Conservation (phyloP, 805 yeast genomes). For the Candida palmyrensis region DNA sequence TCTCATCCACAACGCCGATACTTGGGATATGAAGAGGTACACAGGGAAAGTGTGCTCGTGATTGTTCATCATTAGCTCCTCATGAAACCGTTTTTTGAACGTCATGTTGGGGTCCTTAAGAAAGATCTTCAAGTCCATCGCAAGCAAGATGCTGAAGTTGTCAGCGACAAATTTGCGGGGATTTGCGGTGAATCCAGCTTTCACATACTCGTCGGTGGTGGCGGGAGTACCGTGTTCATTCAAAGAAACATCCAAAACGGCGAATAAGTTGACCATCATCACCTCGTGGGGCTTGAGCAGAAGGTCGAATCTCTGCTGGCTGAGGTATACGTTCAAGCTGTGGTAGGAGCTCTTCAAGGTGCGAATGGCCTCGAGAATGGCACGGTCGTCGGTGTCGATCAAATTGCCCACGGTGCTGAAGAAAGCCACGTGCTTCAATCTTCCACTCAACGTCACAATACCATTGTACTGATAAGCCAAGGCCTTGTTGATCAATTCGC, state of each 20-base stretch:
- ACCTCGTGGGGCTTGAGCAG: slow-evolving; percentile 34
- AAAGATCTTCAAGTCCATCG: slow-evolving; percentile 51
- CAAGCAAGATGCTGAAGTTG: slow-evolving; percentile 44
- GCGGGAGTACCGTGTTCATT: slow-evolving; percentile 41
- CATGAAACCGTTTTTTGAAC: slow-evolving; percentile 58
- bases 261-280: slow-evolving; percentile 35
- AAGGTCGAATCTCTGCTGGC: slow-evolving; percentile 30
- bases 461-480: slow-evolving; percentile 38
- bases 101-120: slow-evolving; percentile 52
- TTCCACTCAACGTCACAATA: slow-evolving; percentile 40
- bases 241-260: slow-evolving; percentile 33
- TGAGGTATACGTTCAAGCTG: slow-evolving; percentile 31
- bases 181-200: slow-evolving; percentile 43
- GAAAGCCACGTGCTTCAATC: slow-evolving; percentile 44
- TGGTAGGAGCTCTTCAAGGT: slow-evolving; percentile 28
- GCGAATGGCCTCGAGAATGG: slow-evolving; percentile 24
- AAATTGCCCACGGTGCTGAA: slow-evolving; percentile 39
- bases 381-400: slow-evolving; percentile 33
- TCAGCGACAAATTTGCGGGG: slow-evolving; percentile 39
- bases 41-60: slow-evolving; percentile 48
- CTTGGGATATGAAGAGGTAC: slow-evolving; percentile 28
- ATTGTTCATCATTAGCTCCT: slow-evolving; percentile 59
- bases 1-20: slow-evolving; percentile 32
- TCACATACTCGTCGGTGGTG: slow-evolving; percentile 37
- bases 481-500: slow-evolving; percentile 39